phyloP scores from a whole-genome alignment of 306 rosid genomes.

The Casuarina cunninghamiana region DNA sequence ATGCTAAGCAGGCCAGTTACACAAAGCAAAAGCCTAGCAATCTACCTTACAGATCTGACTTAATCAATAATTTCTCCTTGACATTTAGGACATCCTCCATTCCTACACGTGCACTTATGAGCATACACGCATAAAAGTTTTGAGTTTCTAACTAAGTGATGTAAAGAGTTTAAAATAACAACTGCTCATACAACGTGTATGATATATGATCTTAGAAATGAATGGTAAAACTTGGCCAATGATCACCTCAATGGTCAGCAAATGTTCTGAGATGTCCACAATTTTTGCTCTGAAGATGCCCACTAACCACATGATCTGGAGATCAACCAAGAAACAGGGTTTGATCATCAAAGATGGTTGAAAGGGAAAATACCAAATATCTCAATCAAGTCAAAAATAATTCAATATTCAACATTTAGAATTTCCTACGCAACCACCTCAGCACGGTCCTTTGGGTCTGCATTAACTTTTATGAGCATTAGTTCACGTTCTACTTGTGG shows the following conservation, averaged over 20 bases:
- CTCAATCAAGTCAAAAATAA: constrained; percentile 2
- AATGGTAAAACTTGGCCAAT: constrained; percentile 2
- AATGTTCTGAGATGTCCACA: constrained; percentile 73
- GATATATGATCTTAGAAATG: not conserved
- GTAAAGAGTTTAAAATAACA: not conserved
- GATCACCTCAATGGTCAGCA: constrained; percentile 71
- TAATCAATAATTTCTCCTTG: no score
- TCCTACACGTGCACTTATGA: not conserved
- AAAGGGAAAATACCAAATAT: not conserved
- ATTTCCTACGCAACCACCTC: constrained; percentile 49
- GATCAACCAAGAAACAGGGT: constrained; percentile 11
- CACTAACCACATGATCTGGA: constrained; percentile 76
- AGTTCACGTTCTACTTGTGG: constrained; percentile 84
- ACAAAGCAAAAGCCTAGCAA: no score
- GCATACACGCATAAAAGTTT: not conserved
- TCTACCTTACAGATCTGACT: no score
- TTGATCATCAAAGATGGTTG: constrained; percentile 21
- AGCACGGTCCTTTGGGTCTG: constrained; percentile 43
- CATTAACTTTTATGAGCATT: constrained; percentile 68
- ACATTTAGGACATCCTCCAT: no score
- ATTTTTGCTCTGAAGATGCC: constrained; percentile 71
- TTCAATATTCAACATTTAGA: not conserved
- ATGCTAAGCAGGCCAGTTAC: not conserved
- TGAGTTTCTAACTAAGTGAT: not conserved
- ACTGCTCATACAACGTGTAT: not conserved